Evolutionary conservation across 129 eudicot genomes (phyloP).

Genomic region (Saposhnikovia divaricata): DNA sequence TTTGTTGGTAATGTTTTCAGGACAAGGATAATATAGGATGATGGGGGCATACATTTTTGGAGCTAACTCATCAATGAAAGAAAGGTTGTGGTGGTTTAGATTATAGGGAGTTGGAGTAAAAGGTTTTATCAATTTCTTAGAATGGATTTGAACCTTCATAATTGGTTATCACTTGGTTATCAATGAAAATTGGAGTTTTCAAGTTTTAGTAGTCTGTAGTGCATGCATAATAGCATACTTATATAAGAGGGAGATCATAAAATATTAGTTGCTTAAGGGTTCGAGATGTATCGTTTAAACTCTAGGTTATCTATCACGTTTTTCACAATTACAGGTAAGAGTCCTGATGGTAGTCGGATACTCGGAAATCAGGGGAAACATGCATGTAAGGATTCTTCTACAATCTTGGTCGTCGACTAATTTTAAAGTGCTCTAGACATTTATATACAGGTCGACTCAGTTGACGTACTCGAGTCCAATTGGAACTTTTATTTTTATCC

Average conservation of each 20-base stretch:
- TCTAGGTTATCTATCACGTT: neutral
- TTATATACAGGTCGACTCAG: no score
- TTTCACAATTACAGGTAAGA: neutral
- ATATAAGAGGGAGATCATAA: neutral
- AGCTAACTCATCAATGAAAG: conserved; percentile 3
- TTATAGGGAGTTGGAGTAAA: conserved; percentile 11
- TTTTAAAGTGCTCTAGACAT: no score
- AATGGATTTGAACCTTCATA: conserved; percentile 14
- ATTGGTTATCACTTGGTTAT: neutral
- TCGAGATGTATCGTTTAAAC: neutral
- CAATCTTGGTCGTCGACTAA: no score
- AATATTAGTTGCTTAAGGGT: neutral
- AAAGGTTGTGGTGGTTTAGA: neutral
- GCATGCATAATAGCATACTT: neutral
- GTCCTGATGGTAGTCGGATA: neutral
- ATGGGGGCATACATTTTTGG: conserved; percentile 7
- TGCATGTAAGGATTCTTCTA: neutral
- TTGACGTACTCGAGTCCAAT: no score
- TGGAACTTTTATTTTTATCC: no score
- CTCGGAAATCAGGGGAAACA: neutral
- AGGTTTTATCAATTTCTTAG: conserved; percentile 15
- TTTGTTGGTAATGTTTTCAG: neutral
- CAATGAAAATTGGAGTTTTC: neutral
- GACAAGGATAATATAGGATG: conserved; percentile 6
- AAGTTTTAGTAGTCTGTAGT: neutral